Percentiles rank a stretch among this genome's conserved stretches.
phyloP scores from a whole-genome alignment of 768 basidiomycete species.

The Lactifluus hygrophoroides region DNA sequence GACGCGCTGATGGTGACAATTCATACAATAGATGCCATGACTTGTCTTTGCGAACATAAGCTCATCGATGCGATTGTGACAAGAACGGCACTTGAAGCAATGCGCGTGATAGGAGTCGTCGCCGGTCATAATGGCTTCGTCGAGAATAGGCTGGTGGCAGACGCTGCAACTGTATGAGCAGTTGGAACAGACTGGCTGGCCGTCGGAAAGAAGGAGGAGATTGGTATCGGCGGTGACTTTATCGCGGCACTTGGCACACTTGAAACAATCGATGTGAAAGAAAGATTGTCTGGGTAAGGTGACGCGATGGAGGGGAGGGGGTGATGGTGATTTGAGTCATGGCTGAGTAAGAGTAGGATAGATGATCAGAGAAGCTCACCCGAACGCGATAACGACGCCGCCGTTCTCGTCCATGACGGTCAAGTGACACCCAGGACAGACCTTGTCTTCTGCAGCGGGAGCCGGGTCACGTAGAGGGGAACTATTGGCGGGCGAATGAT shows the following conservation, averaged over 20 bases:
- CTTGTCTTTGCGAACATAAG: conserved; percentile 97
- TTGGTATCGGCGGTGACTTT: conserved; percentile 95
- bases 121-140: conserved; percentile 99
- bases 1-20: conserved; percentile 96
- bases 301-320: neutral
- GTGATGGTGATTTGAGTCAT: neutral
- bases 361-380: conserved; percentile 39
- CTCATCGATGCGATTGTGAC: conserved; percentile 91
- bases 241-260: conserved; percentile 91
- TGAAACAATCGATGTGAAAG: conserved; percentile 94
- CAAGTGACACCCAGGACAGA: conserved; percentile 76
- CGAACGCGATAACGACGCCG: conserved; percentile 90
- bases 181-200: conserved; percentile 90
- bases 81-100: conserved; percentile 97
- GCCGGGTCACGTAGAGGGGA: conserved; percentile 12
- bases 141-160: conserved; percentile 88
- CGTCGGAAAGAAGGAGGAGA: conserved; percentile 92
- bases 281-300: conserved; percentile 68
- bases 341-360: neutral
- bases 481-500: neutral
- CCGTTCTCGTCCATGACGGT: conserved; percentile 76
- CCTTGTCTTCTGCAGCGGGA: conserved; percentile 40
- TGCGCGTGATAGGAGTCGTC: conserved; percentile 98
- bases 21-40: conserved; percentile 98
- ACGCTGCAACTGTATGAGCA: conserved; percentile 96